Evolutionary conservation across 495 filamentous ascomycete species (phyloP), one percentile per base, ranked within the genome.

Genomic region (Halenospora varia): DNA sequence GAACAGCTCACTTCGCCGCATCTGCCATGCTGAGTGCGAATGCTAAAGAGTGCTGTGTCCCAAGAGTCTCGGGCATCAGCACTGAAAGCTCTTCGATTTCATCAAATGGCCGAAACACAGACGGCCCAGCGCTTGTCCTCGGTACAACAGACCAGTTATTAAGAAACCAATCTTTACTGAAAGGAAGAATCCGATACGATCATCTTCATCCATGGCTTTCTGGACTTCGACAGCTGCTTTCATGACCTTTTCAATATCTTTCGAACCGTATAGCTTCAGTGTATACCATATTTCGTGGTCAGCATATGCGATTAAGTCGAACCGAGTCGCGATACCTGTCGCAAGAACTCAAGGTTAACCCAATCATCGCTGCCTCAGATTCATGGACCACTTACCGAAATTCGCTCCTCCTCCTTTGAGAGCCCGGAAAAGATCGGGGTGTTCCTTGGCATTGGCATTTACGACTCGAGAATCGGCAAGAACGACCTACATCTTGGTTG

Each of bases 401-500:
- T 82, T 82, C 57, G 66, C 72, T 2, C 66, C 51, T 13, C 80
- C 79, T 3, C 80, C 81, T 51, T 82, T 83, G 1, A 83, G 70
- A 2, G 80, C 79, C 53, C 61, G 61, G 65, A 68, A 82, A 4
- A 84, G 62, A 47, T 85, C 81, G 0, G 68, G 0, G 53, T 61
- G 1, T 56, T 54, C 53, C 76, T 80, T 6, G 4, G 13, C 19
- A n/a, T n/a, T 46, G 42, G 42, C 42, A 4, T 17, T 17, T 9
- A 20, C 17, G 42, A 46, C n/a, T n/a, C 4, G 8, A 8, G 8
- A 6, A 20, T 46, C 42, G 8, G 42, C 6, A 8, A 46, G n/a
- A 4, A 46, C 42, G n/a, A 46, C 19, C 42, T 46, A 46, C 8
- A 17, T 46, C 8, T 46, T 46, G 6, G 19, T 46, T n/a, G 8